Base-by-base conservation (phyloP, 2,329 filamentous ascomycete species). In the Neopestalotiopsis clavispora region DNA sequence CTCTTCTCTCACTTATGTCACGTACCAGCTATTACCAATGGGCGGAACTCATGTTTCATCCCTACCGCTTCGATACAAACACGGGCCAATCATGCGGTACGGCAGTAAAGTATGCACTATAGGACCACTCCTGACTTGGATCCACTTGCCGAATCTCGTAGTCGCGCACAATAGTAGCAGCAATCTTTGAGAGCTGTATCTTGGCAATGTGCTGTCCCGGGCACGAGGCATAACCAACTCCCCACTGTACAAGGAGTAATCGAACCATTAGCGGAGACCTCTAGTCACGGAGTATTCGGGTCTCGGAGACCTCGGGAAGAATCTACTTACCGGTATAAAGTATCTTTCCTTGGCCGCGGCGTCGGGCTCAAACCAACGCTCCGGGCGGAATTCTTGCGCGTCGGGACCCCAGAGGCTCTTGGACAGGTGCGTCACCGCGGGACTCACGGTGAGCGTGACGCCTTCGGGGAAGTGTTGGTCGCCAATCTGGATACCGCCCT, bases 201-300 rank as follows among this genome's bases (percentile, higher is more conserved):
- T 66, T 69, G 10, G 72, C 72, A 40, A 72, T 30, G 49, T 70
- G 57, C 28, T 72, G 72, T 1, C 72, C 72, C 1, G 71, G 71
- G 30, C 72, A 74, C 4, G 69, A 68, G 2, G 66, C 65, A 58
- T 71, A 72, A 1, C 72, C 71, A 2, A 66, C 65, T 14, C 71
- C 69, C 34, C 57, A 72, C 68, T 70, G 38, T 38, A 10, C 34
- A 38, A 38, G 10, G 2, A 58, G n/a, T 45, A 14, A 32, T 10
- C 14, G 32, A 20, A 60, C 20, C 58, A 34, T 32, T 14, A 28
- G n/a, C 49, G 13, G 13, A 12, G 49, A 45, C 23, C 23, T 28
- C 23, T 28, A 28, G 3, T 28, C 23, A 28, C 23, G 23, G 23
- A 28, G 3, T 28, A 28, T 28, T 28, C 23, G 23, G 23, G 3